Evolutionary conservation across 768 basidiomycete species (phyloP), one percentile per base, ranked within the genome.

Genomic region (Mycena pura): DNA sequence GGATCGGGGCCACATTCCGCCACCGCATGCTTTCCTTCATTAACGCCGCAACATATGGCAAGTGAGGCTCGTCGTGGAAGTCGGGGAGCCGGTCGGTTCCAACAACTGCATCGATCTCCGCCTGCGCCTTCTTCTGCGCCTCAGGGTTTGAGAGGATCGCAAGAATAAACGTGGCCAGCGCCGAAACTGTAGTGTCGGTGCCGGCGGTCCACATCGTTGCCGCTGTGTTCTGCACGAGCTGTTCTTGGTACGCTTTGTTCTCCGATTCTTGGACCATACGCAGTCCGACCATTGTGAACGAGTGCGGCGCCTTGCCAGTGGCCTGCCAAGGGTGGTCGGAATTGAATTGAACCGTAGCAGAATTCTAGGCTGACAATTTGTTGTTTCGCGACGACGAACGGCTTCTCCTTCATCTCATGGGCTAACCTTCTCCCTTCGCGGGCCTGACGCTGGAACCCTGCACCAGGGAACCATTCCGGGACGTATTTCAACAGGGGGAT

Each of bases 381-480:
- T 15, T 68, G 50, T 43, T 74, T 73, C 1, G 75, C 74, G 31
- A 72, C 71, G 3, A 50, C 47, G 48, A 76, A 82, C 0, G 81
- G 81, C 3, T 69, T 66, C 5, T 77, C 72, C 17, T 73, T 68
- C 70, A 80, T 76, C 11, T 70, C 72, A 9, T 69, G 56, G 7
- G 76, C 72, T 3, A 71, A 67, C 57, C 63, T 68, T 32, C 69
- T 72, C 77, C 78, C 79, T 17, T 60, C 54, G 25, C 69, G 68
- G 2, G 82, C 82, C 49, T 73, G 75, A 28, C 70, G 70, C 63
- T 82, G 74, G 59, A 84, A 84, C 2, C 73, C 74, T n/a, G 80
- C 78, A 0, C 83, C 83, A 6, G 81, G 82, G 11, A 83, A 40
- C 80, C 81, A 84, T 34, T 63, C 70, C 0, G 83, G 83, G 13